Conservation (phyloP, 202 grass and related monocot genomes). For the Brachypodium distachyon region DNA sequence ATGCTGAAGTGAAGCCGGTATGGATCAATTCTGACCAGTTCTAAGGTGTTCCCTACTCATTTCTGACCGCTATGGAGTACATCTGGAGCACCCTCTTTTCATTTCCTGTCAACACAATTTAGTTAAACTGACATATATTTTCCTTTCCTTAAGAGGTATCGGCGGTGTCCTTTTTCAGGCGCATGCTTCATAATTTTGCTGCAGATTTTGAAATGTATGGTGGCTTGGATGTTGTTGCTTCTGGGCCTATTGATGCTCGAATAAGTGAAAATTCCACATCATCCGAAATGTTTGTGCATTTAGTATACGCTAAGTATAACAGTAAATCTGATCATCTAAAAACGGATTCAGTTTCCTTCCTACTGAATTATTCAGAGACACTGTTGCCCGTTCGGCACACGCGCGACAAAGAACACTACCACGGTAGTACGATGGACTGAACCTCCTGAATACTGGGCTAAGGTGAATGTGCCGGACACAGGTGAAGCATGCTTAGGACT, state of each 20-base stretch:
- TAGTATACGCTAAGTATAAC: too few species aligned
- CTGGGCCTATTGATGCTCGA: conserved; percentile 65
- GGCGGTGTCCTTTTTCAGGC: conserved; percentile 51
- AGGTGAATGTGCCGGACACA: too few species aligned
- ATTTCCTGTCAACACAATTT: not conserved
- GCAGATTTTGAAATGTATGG: conserved; percentile 84
- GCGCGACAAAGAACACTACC: too few species aligned
- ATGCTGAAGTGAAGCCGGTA: conserved; percentile 84
- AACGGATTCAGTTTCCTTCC: too few species aligned
- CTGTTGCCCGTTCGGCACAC: too few species aligned
- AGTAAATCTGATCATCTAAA: too few species aligned
- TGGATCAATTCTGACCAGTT: conserved; percentile 72
- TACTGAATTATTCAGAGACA: too few species aligned
- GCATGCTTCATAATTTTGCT: conserved; percentile 87
- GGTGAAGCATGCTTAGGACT: too few species aligned
- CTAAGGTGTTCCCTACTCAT: conserved; percentile 79
- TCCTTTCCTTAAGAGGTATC: not conserved
- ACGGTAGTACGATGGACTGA: too few species aligned
- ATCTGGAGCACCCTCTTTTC: conserved; percentile 53
- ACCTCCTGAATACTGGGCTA: too few species aligned
- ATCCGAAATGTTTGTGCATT: too few species aligned
- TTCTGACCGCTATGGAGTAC: too few species aligned
- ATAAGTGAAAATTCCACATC: conserved; percentile 66
- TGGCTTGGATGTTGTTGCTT: conserved; percentile 53
- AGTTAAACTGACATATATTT: not conserved